Evolutionary conservation across 2,329 filamentous ascomycete species (phyloP).

Genomic region (Botryotinia globosa): DNA sequence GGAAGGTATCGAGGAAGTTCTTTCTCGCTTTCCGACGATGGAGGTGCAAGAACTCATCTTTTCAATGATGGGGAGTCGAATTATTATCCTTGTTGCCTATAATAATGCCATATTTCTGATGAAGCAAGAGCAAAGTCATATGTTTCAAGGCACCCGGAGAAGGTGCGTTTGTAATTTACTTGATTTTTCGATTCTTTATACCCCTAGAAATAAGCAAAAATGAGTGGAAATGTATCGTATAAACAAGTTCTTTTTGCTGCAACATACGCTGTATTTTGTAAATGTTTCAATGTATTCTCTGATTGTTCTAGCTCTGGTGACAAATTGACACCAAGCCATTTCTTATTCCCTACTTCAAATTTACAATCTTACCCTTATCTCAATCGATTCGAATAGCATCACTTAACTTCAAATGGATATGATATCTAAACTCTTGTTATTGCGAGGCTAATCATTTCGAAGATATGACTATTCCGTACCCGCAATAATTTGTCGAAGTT

Average conservation of each 20-base stretch:
- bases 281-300: not conserved
- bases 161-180: too few species aligned
- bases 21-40: slow-evolving; percentile 35
- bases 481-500: not conserved
- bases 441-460: too few species aligned
- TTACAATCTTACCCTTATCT: not conserved
- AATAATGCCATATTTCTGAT: not conserved
- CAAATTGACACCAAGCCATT: too few species aligned
- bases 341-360: not conserved
- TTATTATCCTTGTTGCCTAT: slow-evolving; percentile 40
- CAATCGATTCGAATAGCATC: not conserved
- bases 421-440: not conserved
- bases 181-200: not conserved
- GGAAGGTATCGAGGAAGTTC: slow-evolving; percentile 41
- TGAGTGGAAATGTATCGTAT: too few species aligned
- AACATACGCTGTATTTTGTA: not conserved
- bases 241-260: too few species aligned
- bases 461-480: not conserved
- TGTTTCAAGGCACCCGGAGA: not conserved
- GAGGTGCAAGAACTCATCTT: slow-evolving; percentile 38
- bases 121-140: not conserved
- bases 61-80: slow-evolving; percentile 39
- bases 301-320: not conserved
- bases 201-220: not conserved
- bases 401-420: not conserved